Percentiles rank a stretch among this genome's conserved stretches.
Conservation (phyloP, 805 yeast genomes). For the Nakazawaea wyomingensis region DNA sequence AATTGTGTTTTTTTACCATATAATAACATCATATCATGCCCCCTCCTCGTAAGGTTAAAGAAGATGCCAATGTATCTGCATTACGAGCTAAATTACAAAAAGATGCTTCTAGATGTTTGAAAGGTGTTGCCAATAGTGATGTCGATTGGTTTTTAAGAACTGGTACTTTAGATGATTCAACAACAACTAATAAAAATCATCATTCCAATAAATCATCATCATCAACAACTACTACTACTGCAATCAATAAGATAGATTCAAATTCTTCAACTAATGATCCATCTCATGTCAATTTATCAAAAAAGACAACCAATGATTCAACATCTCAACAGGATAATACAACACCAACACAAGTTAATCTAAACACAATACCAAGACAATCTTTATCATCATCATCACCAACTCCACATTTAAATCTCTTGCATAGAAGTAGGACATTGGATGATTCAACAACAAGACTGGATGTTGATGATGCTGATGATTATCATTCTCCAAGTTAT, state of each 20-base stretch:
- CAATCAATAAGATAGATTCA: no score
- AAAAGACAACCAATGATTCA: not conserved
- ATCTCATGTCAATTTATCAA: conserved; percentile 2
- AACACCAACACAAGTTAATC: not conserved
- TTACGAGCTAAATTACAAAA: conserved; percentile 11
- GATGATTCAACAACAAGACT: no score
- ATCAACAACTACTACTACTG: no score
- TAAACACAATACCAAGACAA: not conserved
- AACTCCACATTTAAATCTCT: not conserved
- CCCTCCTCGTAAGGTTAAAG: not conserved
- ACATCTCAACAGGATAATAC: not conserved
- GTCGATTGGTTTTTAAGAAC: conserved; percentile 49
- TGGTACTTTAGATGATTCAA: conserved; percentile 13
- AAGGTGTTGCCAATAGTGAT: conserved; percentile 36
- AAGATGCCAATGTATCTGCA: conserved; percentile 7
- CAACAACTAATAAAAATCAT: no score
- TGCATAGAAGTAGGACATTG: conserved; percentile 12
- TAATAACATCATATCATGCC: not conserved
- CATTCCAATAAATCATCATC: not conserved
- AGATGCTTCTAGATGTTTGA: conserved; percentile 11
- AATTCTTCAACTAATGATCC: no score
- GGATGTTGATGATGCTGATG: no score
- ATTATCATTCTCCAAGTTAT: conserved; percentile 7
- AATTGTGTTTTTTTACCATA: not conserved
- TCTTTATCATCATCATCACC: not conserved